Percentiles rank a stretch among this genome's conserved stretches.
Evolutionary conservation across 345 rosid species (phyloP).

Genomic region (Diplotaxis tenuifolia): DNA sequence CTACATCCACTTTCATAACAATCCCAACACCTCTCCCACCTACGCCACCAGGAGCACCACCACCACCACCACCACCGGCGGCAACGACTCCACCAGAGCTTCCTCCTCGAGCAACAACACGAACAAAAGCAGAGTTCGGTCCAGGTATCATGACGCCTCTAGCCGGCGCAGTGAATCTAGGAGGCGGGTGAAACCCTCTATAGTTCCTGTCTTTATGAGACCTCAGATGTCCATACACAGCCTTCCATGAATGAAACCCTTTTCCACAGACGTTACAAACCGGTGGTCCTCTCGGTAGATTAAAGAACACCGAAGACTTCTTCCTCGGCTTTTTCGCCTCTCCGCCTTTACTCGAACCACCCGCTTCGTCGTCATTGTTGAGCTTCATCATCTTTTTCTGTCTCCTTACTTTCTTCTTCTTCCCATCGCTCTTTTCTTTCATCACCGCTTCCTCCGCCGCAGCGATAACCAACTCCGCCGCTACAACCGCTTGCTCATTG

Average conservation of each 20-base stretch:
- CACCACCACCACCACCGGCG: background rate
- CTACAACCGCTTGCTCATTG: slow-evolving; percentile 23
- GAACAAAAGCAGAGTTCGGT: background rate
- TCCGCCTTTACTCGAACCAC: background rate
- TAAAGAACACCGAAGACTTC: background rate
- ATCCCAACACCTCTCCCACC: background rate
- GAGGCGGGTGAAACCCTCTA: slow-evolving; percentile 35
- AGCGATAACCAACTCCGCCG: slow-evolving; percentile 7
- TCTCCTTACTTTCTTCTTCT: background rate
- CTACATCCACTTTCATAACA: slow-evolving; percentile 17
- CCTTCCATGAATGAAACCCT: slow-evolving; percentile 37
- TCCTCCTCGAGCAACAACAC: background rate
- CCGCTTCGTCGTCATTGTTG: background rate
- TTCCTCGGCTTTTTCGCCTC: background rate
- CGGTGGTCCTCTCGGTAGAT: slow-evolving; percentile 21
- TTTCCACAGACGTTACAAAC: slow-evolving; percentile 33
- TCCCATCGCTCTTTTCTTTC: slow-evolving; percentile 4
- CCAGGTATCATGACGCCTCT: background rate
- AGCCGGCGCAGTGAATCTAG: slow-evolving; percentile 16
- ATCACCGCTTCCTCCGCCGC: slow-evolving; percentile 21
- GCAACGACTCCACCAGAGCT: background rate
- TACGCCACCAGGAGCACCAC: background rate
- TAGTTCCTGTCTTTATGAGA: slow-evolving; percentile 24
- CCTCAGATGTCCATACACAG: slow-evolving; percentile 42
- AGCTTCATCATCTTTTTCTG: background rate